phyloP scores from a whole-genome alignment of 352 stramenopile species.

The Pythium sp. region DNA sequence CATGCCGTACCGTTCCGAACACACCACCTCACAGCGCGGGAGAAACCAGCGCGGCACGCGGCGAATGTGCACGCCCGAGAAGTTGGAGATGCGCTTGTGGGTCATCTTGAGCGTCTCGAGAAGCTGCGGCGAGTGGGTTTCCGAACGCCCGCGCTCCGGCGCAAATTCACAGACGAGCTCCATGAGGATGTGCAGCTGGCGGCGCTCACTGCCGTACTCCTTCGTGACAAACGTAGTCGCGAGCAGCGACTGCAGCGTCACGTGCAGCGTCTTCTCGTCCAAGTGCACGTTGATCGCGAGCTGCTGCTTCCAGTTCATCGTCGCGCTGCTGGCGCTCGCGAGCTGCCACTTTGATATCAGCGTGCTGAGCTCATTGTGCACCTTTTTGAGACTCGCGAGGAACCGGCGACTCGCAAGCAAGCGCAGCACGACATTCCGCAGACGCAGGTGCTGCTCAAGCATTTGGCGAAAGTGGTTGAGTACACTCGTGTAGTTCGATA shows the following conservation, averaged over 20 bases:
- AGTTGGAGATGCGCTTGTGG: conserved; percentile 51
- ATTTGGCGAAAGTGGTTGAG: conserved; percentile 40
- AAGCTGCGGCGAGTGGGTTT: conserved; percentile 41
- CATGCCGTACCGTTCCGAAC: conserved; percentile 28
- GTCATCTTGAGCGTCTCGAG: conserved; percentile 66
- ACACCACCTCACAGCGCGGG: conserved; percentile 45
- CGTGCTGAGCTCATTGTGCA: conserved; percentile 42
- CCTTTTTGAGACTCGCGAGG: conserved; percentile 29
- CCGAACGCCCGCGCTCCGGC: conserved; percentile 24
- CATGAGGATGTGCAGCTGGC: conserved; percentile 56
- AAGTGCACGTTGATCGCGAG: conserved; percentile 43
- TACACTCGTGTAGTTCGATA: conserved; percentile 39
- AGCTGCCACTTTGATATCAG: conserved; percentile 30
- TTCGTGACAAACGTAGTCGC: conserved; percentile 53
- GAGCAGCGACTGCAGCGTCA: conserved; percentile 50
- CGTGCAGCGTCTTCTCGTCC: conserved; percentile 57
- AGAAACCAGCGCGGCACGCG: conserved; percentile 65
- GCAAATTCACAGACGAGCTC: conserved; percentile 55
- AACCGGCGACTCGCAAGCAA: conserved; percentile 42
- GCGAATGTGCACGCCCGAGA: conserved; percentile 43
- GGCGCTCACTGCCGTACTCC: conserved; percentile 45
- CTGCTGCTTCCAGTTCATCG: conserved; percentile 49
- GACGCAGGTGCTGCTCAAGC: conserved; percentile 40
- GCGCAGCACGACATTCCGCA: conserved; percentile 34
- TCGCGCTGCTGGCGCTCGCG: conserved; percentile 24